Percentiles rank a stretch among this genome's conserved stretches.
Evolutionary conservation across 192 early-diverging fungal genomes (phyloP).

Genomic region (Backusella liffmaniae): DNA sequence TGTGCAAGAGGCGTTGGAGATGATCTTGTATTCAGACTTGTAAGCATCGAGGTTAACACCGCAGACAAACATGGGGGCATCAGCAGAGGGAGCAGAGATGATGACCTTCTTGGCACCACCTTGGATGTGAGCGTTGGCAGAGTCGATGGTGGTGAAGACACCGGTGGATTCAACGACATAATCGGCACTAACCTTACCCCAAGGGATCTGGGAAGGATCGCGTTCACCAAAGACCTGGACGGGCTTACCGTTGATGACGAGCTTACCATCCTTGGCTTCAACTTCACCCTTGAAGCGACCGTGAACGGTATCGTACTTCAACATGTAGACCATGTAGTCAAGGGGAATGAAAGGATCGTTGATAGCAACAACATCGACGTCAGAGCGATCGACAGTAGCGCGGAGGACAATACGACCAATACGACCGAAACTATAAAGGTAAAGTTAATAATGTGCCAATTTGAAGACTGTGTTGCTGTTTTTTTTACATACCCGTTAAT

Average conservation of each 20-base stretch:
- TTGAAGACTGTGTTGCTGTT: neutral
- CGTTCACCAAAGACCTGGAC: constrained; percentile 75
- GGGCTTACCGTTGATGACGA: constrained; percentile 82
- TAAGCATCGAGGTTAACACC: constrained; percentile 97
- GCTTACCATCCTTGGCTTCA: constrained; percentile 78
- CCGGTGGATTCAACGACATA: constrained; percentile 99
- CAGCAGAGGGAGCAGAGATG: constrained; percentile 94
- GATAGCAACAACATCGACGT: constrained; percentile 83
- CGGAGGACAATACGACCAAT: constrained; percentile 98
- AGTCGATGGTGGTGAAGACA: constrained; percentile 93
- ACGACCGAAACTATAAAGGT: constrained; percentile 79
- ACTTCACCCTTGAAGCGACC: constrained; percentile 89
- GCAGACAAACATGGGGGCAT: constrained; percentile 98
- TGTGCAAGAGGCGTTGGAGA: constrained; percentile 99
- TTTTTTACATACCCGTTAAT: constrained; percentile 16
- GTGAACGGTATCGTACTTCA: constrained; percentile 99
- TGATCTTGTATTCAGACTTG: constrained; percentile 78
- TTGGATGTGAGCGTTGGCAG: constrained; percentile 80
- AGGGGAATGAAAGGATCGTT: constrained; percentile 98
- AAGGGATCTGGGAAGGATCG: constrained; percentile 87
- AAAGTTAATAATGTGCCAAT: neutral
- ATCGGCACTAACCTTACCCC: constrained; percentile 77
- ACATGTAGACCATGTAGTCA: constrained; percentile 96
- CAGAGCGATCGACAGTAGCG: constrained; percentile 70
- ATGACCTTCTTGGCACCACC: constrained; percentile 99